phyloP scores from a whole-genome alignment of 345 rosid genomes.

The Boechera stricta region DNA sequence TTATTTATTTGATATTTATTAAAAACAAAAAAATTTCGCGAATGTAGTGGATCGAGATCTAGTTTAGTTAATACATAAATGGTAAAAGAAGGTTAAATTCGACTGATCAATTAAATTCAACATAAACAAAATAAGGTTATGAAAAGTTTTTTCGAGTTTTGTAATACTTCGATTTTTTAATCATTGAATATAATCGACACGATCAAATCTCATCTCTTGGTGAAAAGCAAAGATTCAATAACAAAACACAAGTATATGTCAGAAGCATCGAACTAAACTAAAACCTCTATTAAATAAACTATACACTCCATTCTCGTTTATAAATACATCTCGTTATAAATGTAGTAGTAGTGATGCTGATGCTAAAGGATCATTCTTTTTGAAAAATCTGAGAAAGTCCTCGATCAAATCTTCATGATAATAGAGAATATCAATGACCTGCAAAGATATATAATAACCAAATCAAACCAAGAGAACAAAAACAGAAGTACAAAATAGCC shows the following conservation, averaged over 20 bases:
- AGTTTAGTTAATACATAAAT: neutral
- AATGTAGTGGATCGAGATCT: neutral
- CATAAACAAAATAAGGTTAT: neutral
- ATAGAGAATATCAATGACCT: constrained; percentile 27
- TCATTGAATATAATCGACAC: neutral
- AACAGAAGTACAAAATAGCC: neutral
- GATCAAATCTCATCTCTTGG: neutral
- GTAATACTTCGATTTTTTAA: neutral
- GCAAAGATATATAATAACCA: constrained; percentile 3
- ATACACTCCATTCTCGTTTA: constrained; percentile 7
- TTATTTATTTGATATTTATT: no score
- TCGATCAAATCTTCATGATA: constrained; percentile 40
- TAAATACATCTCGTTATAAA: neutral
- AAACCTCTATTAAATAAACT: neutral
- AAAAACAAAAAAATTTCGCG: no score
- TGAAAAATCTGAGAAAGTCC: constrained; percentile 1
- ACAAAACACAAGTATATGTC: neutral
- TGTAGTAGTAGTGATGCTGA: neutral
- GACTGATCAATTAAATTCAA: neutral
- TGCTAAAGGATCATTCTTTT: neutral
- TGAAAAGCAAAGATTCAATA: neutral
- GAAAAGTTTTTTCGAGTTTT: neutral
- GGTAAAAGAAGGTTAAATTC: neutral
- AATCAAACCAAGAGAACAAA: constrained; percentile 18
- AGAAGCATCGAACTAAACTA: neutral